These are phyloP conservation scores for Psilocybe azurescens DNA, from an alignment of 768 basidiomycete species.

Conservation along the genomic window DNA sequence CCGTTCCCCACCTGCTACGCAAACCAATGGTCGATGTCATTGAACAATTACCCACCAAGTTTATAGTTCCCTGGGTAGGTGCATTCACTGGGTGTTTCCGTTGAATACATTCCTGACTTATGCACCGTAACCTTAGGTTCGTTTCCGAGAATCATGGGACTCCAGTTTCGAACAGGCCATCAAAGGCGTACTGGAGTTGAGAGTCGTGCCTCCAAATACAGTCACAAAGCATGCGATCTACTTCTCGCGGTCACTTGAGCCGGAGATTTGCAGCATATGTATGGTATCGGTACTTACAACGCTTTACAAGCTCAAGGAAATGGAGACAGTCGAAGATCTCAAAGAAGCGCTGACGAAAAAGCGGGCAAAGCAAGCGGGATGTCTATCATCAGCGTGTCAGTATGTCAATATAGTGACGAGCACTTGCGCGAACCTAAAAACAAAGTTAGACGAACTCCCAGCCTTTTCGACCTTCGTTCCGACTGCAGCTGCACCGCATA, in stretches of 20 bases:
- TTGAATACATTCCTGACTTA: too few relatives aligned
- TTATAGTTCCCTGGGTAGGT: conserved; percentile 24
- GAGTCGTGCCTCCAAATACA: conserved; percentile 2
- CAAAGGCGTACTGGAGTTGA: conserved; percentile 5
- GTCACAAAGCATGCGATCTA: conserved; percentile 6
- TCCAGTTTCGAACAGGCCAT: conserved; percentile 14
- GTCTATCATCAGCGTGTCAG: conserved; percentile 19
- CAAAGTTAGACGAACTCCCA: conserved; percentile 13
- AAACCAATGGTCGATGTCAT: conserved; percentile 13
- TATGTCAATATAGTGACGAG: conserved; percentile 5
- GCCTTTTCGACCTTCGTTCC: conserved; percentile 9
- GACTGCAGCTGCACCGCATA: not conserved
- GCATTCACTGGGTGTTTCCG: not conserved
- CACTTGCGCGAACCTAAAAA: conserved; percentile 11
- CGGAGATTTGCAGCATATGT: conserved; percentile 18
- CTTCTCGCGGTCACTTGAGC: conserved; percentile 11
- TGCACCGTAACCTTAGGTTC: conserved; percentile 7
- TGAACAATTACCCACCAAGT: conserved; percentile 16
- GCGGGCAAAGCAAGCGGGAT: conserved; percentile 6
- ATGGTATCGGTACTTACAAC: conserved; percentile 11
- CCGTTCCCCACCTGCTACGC: conserved; percentile 23
- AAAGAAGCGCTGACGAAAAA: conserved; percentile 9
- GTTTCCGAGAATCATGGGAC: conserved; percentile 16
- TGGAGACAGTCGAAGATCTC: conserved; percentile 9
- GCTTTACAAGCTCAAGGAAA: conserved; percentile 13